phyloP scores from a whole-genome alignment of 768 basidiomycete genomes.

The Rhodotorula toruloides region DNA sequence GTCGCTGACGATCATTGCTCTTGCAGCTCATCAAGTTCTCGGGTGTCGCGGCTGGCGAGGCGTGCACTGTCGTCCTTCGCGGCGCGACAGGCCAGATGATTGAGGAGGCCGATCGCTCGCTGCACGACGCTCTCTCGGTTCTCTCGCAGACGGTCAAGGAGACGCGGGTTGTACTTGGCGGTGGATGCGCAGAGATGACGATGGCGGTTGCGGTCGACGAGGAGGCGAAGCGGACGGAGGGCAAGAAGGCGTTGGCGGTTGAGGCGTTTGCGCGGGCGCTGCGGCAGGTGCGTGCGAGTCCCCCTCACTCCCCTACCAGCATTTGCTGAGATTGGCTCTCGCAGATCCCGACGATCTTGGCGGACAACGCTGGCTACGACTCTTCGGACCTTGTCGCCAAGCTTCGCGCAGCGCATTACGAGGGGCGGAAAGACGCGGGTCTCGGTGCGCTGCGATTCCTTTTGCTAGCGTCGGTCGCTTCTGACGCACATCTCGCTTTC shows the following conservation, averaged over 20 bases:
- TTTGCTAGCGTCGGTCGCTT: neutral
- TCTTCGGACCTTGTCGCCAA: constrained; percentile 89
- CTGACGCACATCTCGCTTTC: no score
- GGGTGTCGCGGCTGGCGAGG: constrained; percentile 93
- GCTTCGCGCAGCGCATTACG: constrained; percentile 88
- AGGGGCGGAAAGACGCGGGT: constrained; percentile 77
- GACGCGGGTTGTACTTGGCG: constrained; percentile 86
- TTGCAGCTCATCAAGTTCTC: constrained; percentile 95
- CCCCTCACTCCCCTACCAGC: neutral
- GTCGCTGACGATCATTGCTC: neutral
- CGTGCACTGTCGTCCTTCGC: constrained; percentile 94
- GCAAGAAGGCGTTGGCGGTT: constrained; percentile 92
- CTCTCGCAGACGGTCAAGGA: constrained; percentile 97
- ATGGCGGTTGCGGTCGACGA: constrained; percentile 95
- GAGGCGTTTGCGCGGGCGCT: constrained; percentile 86
- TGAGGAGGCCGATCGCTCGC: constrained; percentile 93
- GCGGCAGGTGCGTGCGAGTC: constrained; percentile 52
- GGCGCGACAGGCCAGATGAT: constrained; percentile 99
- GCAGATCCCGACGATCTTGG: constrained; percentile 88
- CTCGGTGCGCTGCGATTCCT: constrained; percentile 62
- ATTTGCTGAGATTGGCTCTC: neutral
- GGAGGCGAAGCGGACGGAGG: constrained; percentile 71
- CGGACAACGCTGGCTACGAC: constrained; percentile 96
- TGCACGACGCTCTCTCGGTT: constrained; percentile 95
- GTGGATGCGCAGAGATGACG: constrained; percentile 96